Base-by-base conservation (phyloP, 2,329 filamentous ascomycete species). In the Lecanicillium sp. region DNA sequence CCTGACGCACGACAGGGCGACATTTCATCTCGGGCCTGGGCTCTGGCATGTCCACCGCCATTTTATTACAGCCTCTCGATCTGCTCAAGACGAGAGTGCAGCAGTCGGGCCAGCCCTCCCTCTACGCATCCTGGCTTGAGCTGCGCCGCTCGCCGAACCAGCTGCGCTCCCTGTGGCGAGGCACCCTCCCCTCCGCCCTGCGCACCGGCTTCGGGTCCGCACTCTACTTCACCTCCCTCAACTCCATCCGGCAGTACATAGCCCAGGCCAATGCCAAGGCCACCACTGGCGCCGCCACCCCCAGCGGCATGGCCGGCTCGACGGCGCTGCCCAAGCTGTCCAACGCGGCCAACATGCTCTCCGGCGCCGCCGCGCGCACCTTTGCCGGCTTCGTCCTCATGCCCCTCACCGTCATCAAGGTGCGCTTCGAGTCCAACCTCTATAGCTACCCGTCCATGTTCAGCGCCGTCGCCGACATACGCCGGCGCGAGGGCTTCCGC, bases 51-150 rank as follows among this genome's bases (percentile, higher is more conserved):
- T 79, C 88, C 55, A 93, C 90, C 44, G 90, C 93, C 48, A 83
- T 95, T 51, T 82, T 97, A 48, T 79, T 98, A 14, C 93, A 98
- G 67, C 93, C 93, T 21, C 86, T 93, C 60, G 93, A 98, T 68
- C 83, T 98, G 4, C 82, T 98, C 63, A 98, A 98, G 69, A 98
- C 93, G 24, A 85, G 93, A 39, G 84, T 97, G 33, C 93, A 98
- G 64, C 93, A 97, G 67, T 88, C 87, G 27, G 81, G 81, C 41
- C 76, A 79, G 36, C 78, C 79, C 55, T 81, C 88, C 2, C 78
- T 97, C 49, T 50, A 55, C 7, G 53, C 55, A 15, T 59, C 54
- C 21, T 51, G 65, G 39, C 56, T 53, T 29, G 62, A 66, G 15
- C 40, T 68, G 43, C 82, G 78, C 19, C 79, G 79, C 2, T 71